These are phyloP conservation scores for Theileria equi DNA, from an alignment of 169 alveolate genomes.

Conservation along the genomic window DNA sequence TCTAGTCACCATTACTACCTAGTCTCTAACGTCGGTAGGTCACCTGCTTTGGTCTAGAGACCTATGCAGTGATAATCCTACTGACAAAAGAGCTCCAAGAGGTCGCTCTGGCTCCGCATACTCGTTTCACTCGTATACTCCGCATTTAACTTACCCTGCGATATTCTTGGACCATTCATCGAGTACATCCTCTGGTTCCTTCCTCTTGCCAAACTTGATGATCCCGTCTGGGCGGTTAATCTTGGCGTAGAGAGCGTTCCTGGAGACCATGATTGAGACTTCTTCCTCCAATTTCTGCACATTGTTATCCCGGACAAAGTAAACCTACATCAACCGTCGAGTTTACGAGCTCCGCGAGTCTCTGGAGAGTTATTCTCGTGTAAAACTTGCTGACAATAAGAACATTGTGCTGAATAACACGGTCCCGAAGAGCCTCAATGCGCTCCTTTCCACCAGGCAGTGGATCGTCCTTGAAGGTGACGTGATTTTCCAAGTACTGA, in stretches of 20 bases:
- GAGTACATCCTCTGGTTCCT: constrained; percentile 62
- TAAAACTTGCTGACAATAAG: constrained; percentile 67
- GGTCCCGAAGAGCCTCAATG: constrained; percentile 52
- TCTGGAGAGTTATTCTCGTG: constrained; percentile 41
- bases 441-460: constrained; percentile 58
- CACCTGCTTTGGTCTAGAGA: too few species aligned
- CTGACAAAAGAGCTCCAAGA: too few species aligned
- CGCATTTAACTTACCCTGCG: constrained; percentile 60
- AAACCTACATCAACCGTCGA: constrained; percentile 56
- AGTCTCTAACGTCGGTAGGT: too few species aligned
- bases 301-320: background rate
- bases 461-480: constrained; percentile 2
- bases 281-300: constrained; percentile 59
- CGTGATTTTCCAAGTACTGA: constrained; percentile 25
- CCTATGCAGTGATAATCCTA: too few species aligned
- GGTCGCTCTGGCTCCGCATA: too few species aligned
- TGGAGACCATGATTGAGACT: constrained; percentile 67
- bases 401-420: constrained; percentile 75
- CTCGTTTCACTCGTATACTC: too few species aligned
- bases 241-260: constrained; percentile 59
- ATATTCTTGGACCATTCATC: constrained; percentile 65
- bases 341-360: constrained; percentile 57
- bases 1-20: too few species aligned
- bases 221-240: constrained; percentile 71
- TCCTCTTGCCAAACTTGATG: constrained; percentile 62